Percentiles rank a stretch among this genome's conserved stretches.
Evolutionary conservation across 2,329 filamentous ascomycete species (phyloP).

Genomic region (Diaporthe eres): DNA sequence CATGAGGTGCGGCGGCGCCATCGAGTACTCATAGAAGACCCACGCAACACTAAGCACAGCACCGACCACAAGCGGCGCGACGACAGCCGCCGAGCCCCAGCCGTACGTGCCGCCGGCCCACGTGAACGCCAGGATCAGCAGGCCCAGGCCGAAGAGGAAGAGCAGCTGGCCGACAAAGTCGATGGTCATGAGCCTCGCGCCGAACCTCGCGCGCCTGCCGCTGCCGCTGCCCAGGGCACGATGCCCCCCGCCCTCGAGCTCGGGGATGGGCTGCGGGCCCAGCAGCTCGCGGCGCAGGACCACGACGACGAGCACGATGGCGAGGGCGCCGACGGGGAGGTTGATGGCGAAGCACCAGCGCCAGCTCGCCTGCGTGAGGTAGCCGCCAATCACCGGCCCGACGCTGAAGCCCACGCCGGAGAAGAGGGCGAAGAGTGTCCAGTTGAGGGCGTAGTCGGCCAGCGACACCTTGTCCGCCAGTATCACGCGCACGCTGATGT

Average conservation of each 20-base stretch:
- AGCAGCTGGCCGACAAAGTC: conserved; percentile 70
- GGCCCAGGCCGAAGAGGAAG: conserved; percentile 68
- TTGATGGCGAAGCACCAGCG: conserved; percentile 77
- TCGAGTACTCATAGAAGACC: conserved; percentile 66
- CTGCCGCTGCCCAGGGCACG: conserved; percentile 40
- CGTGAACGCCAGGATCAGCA: conserved; percentile 68
- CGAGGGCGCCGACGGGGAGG: conserved; percentile 67
- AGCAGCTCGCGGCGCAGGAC: conserved; percentile 72
- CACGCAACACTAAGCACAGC: conserved; percentile 57
- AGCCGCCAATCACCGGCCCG: conserved; percentile 74
- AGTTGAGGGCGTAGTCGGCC: conserved; percentile 73
- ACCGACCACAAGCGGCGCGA: conserved; percentile 64
- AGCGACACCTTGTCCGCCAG: conserved; percentile 75
- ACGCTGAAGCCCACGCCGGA: conserved; percentile 71
- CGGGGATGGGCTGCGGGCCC: conserved; percentile 63
- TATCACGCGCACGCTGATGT: conserved; percentile 73
- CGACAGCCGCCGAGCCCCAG: conserved; percentile 64
- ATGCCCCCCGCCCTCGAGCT: conserved; percentile 53
- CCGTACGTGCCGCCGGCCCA: conserved; percentile 67
- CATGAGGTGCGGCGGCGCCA: conserved; percentile 64
- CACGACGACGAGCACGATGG: conserved; percentile 67
- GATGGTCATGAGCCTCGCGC: conserved; percentile 64
- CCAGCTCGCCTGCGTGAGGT: conserved; percentile 70
- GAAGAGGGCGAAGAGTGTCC: conserved; percentile 72
- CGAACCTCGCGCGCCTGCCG: conserved; percentile 50